Conservation (phyloP, 2,329 filamentous ascomycete species). For the Tolypocladium nubicola region DNA sequence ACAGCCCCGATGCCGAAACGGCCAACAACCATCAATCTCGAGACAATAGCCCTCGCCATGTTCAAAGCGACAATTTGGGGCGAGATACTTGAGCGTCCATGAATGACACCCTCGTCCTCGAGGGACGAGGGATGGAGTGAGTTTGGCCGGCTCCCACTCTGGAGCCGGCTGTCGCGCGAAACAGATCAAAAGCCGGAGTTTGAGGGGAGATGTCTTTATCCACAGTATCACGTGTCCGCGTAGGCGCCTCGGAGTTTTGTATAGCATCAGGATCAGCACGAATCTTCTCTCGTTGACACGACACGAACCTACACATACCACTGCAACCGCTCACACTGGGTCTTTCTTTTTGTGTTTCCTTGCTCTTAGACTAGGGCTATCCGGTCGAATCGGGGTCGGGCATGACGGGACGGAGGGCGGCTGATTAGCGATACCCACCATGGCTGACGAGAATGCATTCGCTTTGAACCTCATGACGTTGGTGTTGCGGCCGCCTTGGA, state of each 20-base stretch:
- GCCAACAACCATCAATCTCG: neutral
- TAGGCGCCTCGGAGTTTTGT: slow-evolving; percentile 12
- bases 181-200: neutral
- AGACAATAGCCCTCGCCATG: neutral
- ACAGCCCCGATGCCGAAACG: slow-evolving; percentile 11
- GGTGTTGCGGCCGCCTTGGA: neutral
- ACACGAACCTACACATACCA: neutral
- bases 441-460: neutral
- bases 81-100: neutral
- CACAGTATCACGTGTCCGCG: slow-evolving; percentile 2
- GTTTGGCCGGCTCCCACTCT: neutral
- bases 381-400: neutral
- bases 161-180: neutral
- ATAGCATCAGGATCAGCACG: slow-evolving; percentile 11
- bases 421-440: neutral
- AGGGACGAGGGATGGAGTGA: neutral
- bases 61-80: neutral
- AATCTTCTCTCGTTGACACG: neutral
- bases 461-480: neutral
- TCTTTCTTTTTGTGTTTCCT: neutral
- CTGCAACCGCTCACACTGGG: neutral
- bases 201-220: neutral
- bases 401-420: neutral
- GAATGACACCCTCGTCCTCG: neutral
- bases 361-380: neutral